Evolutionary conservation across 2,329 filamentous ascomycete species (phyloP).

Genomic region (Alternaria arbusti): DNA sequence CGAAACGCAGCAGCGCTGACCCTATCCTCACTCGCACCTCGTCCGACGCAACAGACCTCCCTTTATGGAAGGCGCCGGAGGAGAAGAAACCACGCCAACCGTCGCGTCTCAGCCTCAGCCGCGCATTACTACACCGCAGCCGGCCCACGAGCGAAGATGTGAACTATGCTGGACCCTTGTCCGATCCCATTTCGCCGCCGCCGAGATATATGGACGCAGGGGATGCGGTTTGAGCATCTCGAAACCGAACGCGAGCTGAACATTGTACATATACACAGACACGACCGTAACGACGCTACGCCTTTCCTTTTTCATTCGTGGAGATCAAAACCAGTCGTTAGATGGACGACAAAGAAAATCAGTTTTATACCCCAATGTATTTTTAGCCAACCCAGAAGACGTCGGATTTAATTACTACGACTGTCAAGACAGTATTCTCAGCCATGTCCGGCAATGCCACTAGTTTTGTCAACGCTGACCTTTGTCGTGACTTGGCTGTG

Average conservation of each 20-base stretch:
- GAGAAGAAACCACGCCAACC: neutral
- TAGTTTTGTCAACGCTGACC: no score
- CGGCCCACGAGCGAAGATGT: neutral
- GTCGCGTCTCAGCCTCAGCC: neutral
- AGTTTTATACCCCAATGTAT: neutral
- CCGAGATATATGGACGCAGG: neutral
- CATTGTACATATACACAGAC: neutral
- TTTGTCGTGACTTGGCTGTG: no score
- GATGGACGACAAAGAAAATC: neutral
- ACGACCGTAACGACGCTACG: neutral
- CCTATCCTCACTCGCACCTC: neutral
- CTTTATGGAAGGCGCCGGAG: neutral
- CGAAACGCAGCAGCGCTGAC: neutral
- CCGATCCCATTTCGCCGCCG: neutral
- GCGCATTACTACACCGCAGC: neutral
- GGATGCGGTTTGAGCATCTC: neutral
- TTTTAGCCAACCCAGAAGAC: neutral
- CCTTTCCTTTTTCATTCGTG: neutral
- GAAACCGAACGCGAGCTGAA: neutral
- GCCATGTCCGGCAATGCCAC: no score
- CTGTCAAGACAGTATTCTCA: neutral
- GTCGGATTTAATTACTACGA: neutral
- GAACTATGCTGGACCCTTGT: neutral
- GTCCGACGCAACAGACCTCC: neutral
- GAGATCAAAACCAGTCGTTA: neutral